Evolutionary conservation across 2,329 filamentous ascomycete species (phyloP), one percentile per base, ranked within the genome.

Genomic region (Aspergillus fijiensis): DNA sequence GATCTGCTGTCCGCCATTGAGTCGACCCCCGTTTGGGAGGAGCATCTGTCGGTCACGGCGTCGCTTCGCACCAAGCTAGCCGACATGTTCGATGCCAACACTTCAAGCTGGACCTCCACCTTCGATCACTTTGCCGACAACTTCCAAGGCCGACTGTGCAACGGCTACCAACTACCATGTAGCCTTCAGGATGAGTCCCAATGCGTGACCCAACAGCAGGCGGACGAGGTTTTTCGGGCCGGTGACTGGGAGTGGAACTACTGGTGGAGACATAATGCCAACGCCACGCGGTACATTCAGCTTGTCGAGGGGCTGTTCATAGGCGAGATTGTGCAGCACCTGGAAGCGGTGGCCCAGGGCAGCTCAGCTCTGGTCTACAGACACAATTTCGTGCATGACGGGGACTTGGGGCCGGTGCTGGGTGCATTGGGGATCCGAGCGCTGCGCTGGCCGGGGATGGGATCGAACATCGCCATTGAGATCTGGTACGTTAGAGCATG

Each of bases 201-300:
- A 3, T 77, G 76, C 54, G 74, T 74, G n/a, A 76, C 67, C 0
- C 60, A 48, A 33, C 57, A 65, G 0, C 72, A 75, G 61, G 75
- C 72, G 0, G 57, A 76, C 1, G 70, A 76, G 54, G 74, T 74
- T 9, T 77, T 77, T 63, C 74, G 76, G 31, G 75, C 74, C 1
- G 76, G 76, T 5, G 76, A 77, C 51, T 77, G 76, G 76, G 74
- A 76, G 55, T 77, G 74, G 72, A 77, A 77, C 51, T 77, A 77
- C 63, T 76, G 73, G 63, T 77, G 73, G 74, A 71, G 75, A 7
- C 62, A 63, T 3, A 77, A 73, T 47, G 65, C 68, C 0, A 68
- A 76, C 47, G 74, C 67, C 3, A 67, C 63, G n/a, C 67, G 67
- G 50, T 77, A 77, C 48, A 77, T 77, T 39, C 73, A 74, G 56